A percentile compares a stretch with the other conserved stretches of the same genome.
Evolutionary conservation across 108 stramenopile species (phyloP).

Genomic region (Nitzschia palea): DNA sequence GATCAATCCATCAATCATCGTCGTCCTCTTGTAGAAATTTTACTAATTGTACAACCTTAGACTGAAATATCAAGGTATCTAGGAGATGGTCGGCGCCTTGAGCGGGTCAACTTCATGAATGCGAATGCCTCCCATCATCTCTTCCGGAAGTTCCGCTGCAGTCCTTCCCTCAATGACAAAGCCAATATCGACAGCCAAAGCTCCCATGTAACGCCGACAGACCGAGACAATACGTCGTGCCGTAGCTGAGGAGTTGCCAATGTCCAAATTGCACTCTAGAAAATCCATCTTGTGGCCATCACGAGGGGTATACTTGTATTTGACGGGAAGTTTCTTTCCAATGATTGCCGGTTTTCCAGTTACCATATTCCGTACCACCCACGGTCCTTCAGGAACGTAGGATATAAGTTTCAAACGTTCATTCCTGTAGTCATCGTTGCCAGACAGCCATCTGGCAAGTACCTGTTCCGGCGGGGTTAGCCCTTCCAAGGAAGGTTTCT

Average conservation of each 20-base stretch:
- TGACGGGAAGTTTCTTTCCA: slow-evolving; percentile 73
- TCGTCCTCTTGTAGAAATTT: too few species aligned
- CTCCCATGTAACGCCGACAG: slow-evolving; percentile 74
- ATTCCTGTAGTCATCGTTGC: slow-evolving; percentile 65
- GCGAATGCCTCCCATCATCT: slow-evolving; percentile 78
- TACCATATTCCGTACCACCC: slow-evolving; percentile 81
- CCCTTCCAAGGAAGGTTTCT: slow-evolving; percentile 28
- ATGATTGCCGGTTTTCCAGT: slow-evolving; percentile 88
- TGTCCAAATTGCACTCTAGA: slow-evolving; percentile 80
- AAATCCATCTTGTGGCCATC: slow-evolving; percentile 21
- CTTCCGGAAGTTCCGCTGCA: slow-evolving; percentile 79
- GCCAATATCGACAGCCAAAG: slow-evolving; percentile 82
- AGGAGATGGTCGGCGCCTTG: slow-evolving; percentile 34
- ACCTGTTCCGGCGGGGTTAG: slow-evolving; percentile 40
- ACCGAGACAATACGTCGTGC: slow-evolving; percentile 73
- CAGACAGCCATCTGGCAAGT: slow-evolving; percentile 60
- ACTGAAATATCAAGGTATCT: too few species aligned
- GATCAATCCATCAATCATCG: too few species aligned
- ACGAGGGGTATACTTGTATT: slow-evolving; percentile 30
- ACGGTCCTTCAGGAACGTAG: slow-evolving; percentile 82
- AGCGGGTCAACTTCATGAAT: slow-evolving; percentile 82
- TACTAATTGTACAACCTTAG: too few species aligned
- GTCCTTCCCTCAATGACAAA: slow-evolving; percentile 83
- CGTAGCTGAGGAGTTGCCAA: slow-evolving; percentile 61
- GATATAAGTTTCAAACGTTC: slow-evolving; percentile 78